These are phyloP conservation scores for Sporisorium sorghi DNA, from an alignment of 1,284 basidiomycete species.

Conservation along the genomic window DNA sequence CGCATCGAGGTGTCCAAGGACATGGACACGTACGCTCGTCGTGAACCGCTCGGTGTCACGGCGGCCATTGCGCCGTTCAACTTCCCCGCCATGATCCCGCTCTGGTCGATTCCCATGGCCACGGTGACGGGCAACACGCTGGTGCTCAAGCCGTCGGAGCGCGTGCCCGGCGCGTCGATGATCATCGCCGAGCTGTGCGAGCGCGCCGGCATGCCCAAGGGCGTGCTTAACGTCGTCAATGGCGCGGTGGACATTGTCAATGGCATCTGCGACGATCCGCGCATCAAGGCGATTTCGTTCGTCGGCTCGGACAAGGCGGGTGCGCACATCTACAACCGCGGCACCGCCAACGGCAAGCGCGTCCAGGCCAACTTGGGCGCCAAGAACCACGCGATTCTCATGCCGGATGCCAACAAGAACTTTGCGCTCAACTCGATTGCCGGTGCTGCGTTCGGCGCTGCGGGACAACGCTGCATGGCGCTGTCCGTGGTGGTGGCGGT, in stretches of 20 bases:
- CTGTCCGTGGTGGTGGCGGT: conserved; percentile 78
- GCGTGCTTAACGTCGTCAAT: conserved; percentile 76
- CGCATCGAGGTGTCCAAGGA: conserved; percentile 92
- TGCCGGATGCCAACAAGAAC: conserved; percentile 97
- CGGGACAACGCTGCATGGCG: conserved; percentile 86
- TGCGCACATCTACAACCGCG: conserved; percentile 85
- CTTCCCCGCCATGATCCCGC: conserved; percentile 85
- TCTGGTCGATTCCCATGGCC: conserved; percentile 78
- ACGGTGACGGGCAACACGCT: conserved; percentile 93
- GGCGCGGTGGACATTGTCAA: conserved; percentile 91
- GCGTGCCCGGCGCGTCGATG: conserved; percentile 96
- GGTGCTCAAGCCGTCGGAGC: conserved; percentile 93
- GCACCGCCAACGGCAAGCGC: conserved; percentile 86
- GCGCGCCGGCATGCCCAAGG: conserved; percentile 75
- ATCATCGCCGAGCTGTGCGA: conserved; percentile 94
- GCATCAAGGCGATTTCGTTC: conserved; percentile 93
- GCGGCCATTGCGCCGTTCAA: conserved; percentile 64
- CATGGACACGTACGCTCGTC: conserved; percentile 92
- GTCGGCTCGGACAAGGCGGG: conserved; percentile 96
- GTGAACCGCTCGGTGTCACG: conserved; percentile 75
- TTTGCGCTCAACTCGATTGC: conserved; percentile 90
- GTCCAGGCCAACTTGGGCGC: conserved; percentile 96
- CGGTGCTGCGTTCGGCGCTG: conserved; percentile 96
- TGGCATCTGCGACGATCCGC: conserved; percentile 89
- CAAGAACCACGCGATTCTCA: conserved; percentile 82